These are phyloP conservation scores for Cladosporium sp. DNA, from an alignment of 2,329 filamentous ascomycete genomes.

Conservation along the genomic window DNA sequence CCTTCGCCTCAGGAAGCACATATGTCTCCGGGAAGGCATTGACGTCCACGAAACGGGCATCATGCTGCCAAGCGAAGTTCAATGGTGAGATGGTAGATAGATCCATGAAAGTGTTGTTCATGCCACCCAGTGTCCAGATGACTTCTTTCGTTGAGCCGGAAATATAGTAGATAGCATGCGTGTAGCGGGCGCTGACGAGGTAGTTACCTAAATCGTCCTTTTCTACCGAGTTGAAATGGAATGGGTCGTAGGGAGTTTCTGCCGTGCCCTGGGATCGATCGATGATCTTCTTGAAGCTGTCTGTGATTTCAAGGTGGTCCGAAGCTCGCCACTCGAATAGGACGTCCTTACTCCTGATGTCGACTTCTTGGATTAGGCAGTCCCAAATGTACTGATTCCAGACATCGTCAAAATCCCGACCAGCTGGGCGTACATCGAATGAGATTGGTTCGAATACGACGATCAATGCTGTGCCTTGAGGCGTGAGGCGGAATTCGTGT, in stretches of 20 bases:
- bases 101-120: conserved; percentile 35
- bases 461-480: conserved; percentile 40
- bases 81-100: conserved; percentile 23
- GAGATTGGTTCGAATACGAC: conserved; percentile 36
- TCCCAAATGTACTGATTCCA: conserved; percentile 34
- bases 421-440: conserved; percentile 19
- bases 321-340: conserved; percentile 47
- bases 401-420: conserved; percentile 20
- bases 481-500: conserved; percentile 44
- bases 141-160: conserved; percentile 40
- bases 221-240: conserved; percentile 50
- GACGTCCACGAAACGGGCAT: conserved; percentile 25
- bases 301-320: conserved; percentile 37
- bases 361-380: conserved; percentile 44
- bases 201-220: conserved; percentile 46
- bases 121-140: conserved; percentile 48
- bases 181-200: conserved; percentile 43
- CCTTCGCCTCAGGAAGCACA: conserved; percentile 16
- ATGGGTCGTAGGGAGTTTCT: conserved; percentile 48
- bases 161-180: conserved; percentile 42
- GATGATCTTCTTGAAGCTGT: conserved; percentile 34
- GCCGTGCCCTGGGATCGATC: conserved; percentile 39
- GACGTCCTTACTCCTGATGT: conserved; percentile 41
- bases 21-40: conserved; percentile 27
- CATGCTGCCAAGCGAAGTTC: conserved; percentile 33